These are phyloP conservation scores for Phytopythium kandeliae DNA, from an alignment of 352 stramenopile species.

Conservation along the genomic window DNA sequence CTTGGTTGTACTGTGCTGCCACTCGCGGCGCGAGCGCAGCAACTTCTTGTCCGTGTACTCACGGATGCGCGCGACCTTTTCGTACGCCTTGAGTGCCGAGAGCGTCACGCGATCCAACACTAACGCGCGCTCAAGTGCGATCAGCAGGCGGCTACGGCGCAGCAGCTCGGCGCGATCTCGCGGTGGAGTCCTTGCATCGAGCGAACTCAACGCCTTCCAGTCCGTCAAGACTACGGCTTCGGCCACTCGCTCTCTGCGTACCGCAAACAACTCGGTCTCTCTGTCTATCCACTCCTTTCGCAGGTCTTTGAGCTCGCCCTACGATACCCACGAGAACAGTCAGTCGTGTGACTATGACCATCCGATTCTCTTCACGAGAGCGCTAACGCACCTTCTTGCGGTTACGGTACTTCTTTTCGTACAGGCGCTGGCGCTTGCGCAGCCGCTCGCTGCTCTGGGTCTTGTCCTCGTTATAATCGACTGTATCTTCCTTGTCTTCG, in stretches of 20 bases:
- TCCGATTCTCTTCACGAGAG: too few species aligned
- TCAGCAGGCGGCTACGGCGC: slow-evolving; percentile 11
- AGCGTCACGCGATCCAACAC: slow-evolving; percentile 19
- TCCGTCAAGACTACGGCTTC: background rate
- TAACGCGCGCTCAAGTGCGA: slow-evolving; percentile 20
- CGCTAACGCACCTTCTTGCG: slow-evolving; percentile 43
- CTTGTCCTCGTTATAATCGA: slow-evolving; percentile 1
- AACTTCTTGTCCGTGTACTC: slow-evolving; percentile 30
- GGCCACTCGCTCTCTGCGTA: background rate
- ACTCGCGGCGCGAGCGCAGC: slow-evolving; percentile 24
- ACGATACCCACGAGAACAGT: background rate
- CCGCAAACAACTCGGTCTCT: slow-evolving; percentile 20
- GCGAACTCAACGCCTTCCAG: background rate
- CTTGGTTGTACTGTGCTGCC: slow-evolving; percentile 28
- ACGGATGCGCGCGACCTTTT: slow-evolving; percentile 26
- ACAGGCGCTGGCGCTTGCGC: slow-evolving; percentile 26
- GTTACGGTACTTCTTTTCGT: slow-evolving; percentile 35
- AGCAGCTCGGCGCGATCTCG: slow-evolving; percentile 14
- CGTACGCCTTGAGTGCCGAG: slow-evolving; percentile 14
- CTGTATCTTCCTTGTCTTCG: background rate
- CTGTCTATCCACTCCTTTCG: slow-evolving; percentile 23
- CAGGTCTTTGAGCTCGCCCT: slow-evolving; percentile 22
- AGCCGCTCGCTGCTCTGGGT: slow-evolving; percentile 22
- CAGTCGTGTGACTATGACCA: background rate
- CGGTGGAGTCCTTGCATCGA: background rate